Percentiles rank a stretch among this genome's conserved stretches.
Evolutionary conservation across 306 rosid genomes (phyloP).

Genomic region (Canavalia gladiata): DNA sequence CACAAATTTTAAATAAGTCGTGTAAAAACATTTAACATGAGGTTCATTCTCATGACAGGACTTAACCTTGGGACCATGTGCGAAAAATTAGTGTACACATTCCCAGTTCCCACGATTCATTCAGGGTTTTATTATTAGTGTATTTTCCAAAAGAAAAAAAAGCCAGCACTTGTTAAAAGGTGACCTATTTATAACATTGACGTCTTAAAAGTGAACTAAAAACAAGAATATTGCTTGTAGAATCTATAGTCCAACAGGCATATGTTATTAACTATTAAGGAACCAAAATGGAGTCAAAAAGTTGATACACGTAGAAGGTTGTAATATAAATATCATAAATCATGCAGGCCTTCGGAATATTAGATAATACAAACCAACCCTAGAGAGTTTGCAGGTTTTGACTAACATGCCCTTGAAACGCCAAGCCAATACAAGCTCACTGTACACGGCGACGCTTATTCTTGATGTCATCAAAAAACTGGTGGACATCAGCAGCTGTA

Average conservation of each 20-base stretch:
- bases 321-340: constrained; percentile 48
- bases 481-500: constrained; percentile 86
- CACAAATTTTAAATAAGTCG: too few species aligned
- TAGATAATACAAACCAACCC: constrained; percentile 41
- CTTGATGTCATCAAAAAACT: constrained; percentile 83
- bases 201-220: too few species aligned
- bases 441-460: constrained; percentile 89
- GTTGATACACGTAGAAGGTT: constrained; percentile 39
- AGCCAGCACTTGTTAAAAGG: too few species aligned
- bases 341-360: constrained; percentile 42
- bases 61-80: too few species aligned
- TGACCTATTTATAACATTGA: too few species aligned
- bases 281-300: constrained; percentile 21
- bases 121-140: too few species aligned
- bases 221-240: too few species aligned
- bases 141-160: too few species aligned
- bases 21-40: too few species aligned
- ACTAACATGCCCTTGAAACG: constrained; percentile 34
- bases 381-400: constrained; percentile 42
- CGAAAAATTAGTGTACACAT: too few species aligned
- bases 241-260: background rate
- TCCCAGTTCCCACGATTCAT: too few species aligned
- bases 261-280: constrained; percentile 22
- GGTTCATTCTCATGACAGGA: too few species aligned
- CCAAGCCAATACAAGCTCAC: constrained; percentile 56